These are phyloP conservation scores for Chlorella sp. DNA, from an alignment of 139 green algal genomes.

Conservation along the genomic window DNA sequence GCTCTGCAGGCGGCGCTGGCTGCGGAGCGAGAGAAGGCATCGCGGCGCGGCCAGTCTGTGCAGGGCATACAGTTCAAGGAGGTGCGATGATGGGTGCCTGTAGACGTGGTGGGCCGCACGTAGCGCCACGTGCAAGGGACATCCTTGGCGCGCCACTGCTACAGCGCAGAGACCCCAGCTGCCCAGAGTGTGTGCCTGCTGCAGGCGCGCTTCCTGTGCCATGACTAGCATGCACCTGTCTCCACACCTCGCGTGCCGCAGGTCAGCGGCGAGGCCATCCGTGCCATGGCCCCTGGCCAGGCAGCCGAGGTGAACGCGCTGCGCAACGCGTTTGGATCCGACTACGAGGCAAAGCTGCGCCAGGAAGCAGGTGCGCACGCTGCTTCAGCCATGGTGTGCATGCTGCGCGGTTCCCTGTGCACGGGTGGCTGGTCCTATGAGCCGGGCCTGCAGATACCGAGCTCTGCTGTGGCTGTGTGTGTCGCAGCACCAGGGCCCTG, in stretches of 20 bases:
- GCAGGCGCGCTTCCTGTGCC: too few species aligned
- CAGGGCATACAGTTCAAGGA: conserved; percentile 66
- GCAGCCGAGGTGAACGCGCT: conserved; percentile 50
- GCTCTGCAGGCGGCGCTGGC: conserved; percentile 45
- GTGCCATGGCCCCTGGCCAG: conserved; percentile 53
- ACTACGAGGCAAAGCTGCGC: conserved; percentile 70
- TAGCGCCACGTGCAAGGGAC: too few species aligned
- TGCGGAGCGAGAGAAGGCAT: conserved; percentile 52
- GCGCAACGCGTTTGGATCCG: conserved; percentile 61
- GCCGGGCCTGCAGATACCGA: too few species aligned
- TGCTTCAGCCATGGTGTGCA: too few species aligned
- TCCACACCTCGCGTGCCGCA: conserved; percentile 15
- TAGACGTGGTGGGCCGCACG: too few species aligned
- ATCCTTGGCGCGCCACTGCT: too few species aligned
- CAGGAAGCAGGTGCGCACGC: conserved; percentile 46
- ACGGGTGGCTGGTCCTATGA: too few species aligned
- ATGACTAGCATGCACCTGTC: too few species aligned
- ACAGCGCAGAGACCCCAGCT: too few species aligned
- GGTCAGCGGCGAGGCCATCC: conserved; percentile 63
- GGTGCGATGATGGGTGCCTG: conserved; percentile 23
- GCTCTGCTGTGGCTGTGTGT: too few species aligned
- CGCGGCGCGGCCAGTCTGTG: conserved; percentile 31
- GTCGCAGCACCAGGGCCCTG: conserved; percentile 56
- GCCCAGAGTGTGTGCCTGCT: too few species aligned
- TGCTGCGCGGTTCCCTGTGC: too few species aligned